Percentiles rank a stretch among this genome's conserved stretches.
Evolutionary conservation across 2,329 filamentous ascomycete species (phyloP).

Genomic region (Nemania sp.): DNA sequence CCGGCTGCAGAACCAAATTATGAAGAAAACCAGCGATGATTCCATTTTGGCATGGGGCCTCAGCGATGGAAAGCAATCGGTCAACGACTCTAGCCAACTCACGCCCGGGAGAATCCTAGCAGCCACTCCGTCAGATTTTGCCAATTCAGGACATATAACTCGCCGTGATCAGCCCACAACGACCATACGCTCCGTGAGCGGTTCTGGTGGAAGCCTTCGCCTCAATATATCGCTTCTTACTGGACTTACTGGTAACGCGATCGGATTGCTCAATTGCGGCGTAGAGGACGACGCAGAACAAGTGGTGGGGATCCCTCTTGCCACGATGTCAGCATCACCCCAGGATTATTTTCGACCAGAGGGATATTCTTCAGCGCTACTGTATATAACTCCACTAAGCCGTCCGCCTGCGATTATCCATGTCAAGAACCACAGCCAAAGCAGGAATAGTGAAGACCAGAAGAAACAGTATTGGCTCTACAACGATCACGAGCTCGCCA

Average conservation of each 20-base stretch:
- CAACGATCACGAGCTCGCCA: too few relatives aligned
- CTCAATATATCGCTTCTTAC: not conserved
- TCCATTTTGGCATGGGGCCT: slow-evolving; percentile 12
- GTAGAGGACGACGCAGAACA: not conserved
- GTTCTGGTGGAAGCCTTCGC: not conserved
- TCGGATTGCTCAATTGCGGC: not conserved
- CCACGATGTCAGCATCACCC: not conserved
- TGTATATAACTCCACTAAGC: too few relatives aligned
- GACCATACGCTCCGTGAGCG: not conserved
- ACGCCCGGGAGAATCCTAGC: not conserved
- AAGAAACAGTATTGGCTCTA: too few relatives aligned
- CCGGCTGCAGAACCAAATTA: slow-evolving; percentile 11
- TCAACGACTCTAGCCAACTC: not conserved
- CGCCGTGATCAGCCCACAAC: not conserved
- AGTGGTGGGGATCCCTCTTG: not conserved
- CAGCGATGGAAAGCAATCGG: not conserved
- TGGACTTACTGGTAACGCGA: not conserved
- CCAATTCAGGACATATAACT: not conserved
- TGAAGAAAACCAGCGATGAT: slow-evolving; percentile 13
- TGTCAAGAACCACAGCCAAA: too few relatives aligned
- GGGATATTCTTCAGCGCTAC: not conserved
- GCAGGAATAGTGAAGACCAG: too few relatives aligned
- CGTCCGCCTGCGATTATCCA: too few relatives aligned
- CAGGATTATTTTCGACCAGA: not conserved
- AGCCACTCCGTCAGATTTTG: not conserved